Percentiles rank a stretch among this genome's conserved stretches.
Conservation (phyloP, 2,329 filamentous ascomycete genomes). For the Coniochaeta sp. region DNA sequence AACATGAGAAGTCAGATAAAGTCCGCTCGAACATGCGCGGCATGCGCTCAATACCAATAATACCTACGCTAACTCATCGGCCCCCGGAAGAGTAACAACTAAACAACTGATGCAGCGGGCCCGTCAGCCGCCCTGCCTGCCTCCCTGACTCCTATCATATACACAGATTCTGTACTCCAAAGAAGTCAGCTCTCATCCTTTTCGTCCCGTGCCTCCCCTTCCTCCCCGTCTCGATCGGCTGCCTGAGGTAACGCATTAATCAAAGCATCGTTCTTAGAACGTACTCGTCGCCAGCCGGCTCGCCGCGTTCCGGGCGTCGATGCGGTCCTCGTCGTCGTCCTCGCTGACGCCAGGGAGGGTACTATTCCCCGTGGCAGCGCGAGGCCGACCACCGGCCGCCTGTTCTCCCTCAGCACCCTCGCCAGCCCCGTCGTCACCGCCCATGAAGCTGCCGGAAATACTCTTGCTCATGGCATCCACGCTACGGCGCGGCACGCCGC, state of each 20-base stretch:
- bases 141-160: background rate
- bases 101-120: background rate
- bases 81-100: too few relatives aligned
- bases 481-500: conserved; percentile 76
- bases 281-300: conserved; percentile 91
- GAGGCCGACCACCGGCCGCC: conserved; percentile 26
- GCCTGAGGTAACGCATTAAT: too few relatives aligned
- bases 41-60: background rate
- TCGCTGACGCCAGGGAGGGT: conserved; percentile 55
- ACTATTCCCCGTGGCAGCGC: background rate
- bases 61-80: background rate
- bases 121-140: background rate
- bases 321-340: conserved; percentile 85
- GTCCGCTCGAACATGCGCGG: background rate
- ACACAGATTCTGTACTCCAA: background rate
- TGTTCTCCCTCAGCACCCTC: conserved; percentile 31
- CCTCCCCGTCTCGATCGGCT: background rate
- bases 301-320: conserved; percentile 93
- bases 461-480: conserved; percentile 68
- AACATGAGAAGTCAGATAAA: background rate
- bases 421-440: conserved; percentile 48
- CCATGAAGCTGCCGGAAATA: conserved; percentile 64
- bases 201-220: too few relatives aligned
- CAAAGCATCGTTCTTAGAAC: too few relatives aligned
- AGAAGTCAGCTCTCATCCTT: too few relatives aligned